A percentile compares a stretch with the other conserved stretches of the same genome.
Conservation (phyloP, 371 early-diverging fungal genomes). For the Mortierella sp. region DNA sequence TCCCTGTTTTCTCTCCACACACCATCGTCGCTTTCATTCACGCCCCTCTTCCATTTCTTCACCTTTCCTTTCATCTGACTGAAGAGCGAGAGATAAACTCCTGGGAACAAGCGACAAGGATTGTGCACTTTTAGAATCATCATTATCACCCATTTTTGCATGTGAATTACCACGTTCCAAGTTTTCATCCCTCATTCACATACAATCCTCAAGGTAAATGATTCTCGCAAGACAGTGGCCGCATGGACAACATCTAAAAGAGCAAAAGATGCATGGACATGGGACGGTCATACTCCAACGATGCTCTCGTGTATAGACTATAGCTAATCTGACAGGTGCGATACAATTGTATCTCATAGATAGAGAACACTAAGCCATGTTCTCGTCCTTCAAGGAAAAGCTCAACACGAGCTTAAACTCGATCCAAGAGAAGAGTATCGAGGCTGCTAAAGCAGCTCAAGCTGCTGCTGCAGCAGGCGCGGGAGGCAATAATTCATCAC, state of each 20-base stretch:
- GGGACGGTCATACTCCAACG: too few relatives aligned
- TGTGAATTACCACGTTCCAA: too few relatives aligned
- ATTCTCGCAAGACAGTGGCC: too few relatives aligned
- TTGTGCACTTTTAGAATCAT: too few relatives aligned
- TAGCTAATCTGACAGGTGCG: too few relatives aligned
- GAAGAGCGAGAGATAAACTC: too few relatives aligned
- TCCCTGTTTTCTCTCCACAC: background rate
- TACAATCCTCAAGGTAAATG: too few relatives aligned
- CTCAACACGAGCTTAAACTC: slow-evolving; percentile 54
- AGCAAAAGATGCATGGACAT: too few relatives aligned
- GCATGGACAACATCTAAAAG: too few relatives aligned
- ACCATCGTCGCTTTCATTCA: background rate
- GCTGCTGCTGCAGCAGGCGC: slow-evolving; percentile 25
- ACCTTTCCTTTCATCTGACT: background rate
- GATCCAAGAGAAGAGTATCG: slow-evolving; percentile 45
- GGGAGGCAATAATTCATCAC: slow-evolving; percentile 22
- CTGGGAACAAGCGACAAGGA: background rate
- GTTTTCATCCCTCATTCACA: too few relatives aligned
- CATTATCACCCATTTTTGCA: too few relatives aligned
- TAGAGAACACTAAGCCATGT: slow-evolving; percentile 23
- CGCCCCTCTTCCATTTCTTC: background rate
- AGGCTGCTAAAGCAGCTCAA: slow-evolving; percentile 40
- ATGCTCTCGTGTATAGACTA: too few relatives aligned
- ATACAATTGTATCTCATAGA: background rate
- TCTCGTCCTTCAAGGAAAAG: slow-evolving; percentile 54